Percentiles rank a stretch among this genome's conserved stretches.
These are phyloP conservation scores for Pestalotiopsis sp. DNA, from an alignment of 2,329 filamentous ascomycete genomes.

Conservation along the genomic window DNA sequence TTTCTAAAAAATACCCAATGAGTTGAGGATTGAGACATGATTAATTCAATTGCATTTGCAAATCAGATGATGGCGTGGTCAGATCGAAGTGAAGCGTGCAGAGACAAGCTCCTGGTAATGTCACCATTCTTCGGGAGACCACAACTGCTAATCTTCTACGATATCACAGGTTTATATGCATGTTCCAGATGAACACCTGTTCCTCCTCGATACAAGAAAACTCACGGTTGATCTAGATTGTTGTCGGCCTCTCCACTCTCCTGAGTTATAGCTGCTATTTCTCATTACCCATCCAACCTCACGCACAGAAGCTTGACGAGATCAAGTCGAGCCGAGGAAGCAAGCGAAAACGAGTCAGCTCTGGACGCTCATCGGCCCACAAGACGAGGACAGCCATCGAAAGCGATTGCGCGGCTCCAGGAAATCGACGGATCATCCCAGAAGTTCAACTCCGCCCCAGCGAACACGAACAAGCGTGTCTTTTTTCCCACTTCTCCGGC, in stretches of 20 bases:
- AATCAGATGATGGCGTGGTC: background rate
- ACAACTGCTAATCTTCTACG: no score
- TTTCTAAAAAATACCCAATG: slow-evolving; percentile 7
- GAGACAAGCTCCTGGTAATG: no score
- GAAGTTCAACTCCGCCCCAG: no score
- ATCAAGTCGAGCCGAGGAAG: background rate
- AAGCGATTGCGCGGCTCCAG: background rate
- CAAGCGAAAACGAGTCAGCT: background rate
- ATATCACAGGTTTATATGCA: no score
- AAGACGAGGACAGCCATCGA: background rate
- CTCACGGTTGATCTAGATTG: no score
- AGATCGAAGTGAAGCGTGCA: no score
- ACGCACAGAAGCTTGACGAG: background rate
- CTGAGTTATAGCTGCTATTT: background rate
- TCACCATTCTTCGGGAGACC: no score
- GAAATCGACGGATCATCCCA: background rate
- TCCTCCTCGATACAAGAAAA: no score
- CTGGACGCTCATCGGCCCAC: background rate
- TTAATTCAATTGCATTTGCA: background rate
- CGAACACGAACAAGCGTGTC: no score
- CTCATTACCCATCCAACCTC: background rate
- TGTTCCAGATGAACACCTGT: no score
- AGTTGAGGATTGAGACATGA: background rate
- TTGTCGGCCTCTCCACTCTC: no score
- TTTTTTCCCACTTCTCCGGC: no score